phyloP scores from a whole-genome alignment of 208 protist genomes.

The Strigomonas galati region DNA sequence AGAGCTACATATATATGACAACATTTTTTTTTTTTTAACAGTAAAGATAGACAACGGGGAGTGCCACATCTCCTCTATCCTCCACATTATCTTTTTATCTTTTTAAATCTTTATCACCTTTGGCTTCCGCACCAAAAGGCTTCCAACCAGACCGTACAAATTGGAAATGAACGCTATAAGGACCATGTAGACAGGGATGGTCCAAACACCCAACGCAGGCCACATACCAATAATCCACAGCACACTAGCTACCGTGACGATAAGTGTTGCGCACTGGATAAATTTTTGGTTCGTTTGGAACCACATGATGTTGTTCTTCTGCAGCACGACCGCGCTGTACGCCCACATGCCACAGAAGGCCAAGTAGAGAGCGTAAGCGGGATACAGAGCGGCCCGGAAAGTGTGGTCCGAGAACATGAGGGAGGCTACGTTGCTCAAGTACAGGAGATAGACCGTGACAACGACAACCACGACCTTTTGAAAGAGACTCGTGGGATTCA shows the following conservation, averaged over 20 bases:
- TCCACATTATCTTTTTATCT: too few relatives aligned
- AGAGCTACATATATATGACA: background rate
- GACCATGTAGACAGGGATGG: slow-evolving; percentile 40
- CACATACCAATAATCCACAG: slow-evolving; percentile 76
- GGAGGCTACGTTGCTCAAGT: slow-evolving; percentile 36
- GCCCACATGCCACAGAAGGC: slow-evolving; percentile 70
- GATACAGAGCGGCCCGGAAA: slow-evolving; percentile 34
- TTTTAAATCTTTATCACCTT: slow-evolving; percentile 6
- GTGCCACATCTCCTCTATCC: too few relatives aligned
- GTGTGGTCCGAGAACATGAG: slow-evolving; percentile 52
- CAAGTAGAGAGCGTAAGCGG: slow-evolving; percentile 42
- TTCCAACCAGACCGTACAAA: slow-evolving; percentile 21
- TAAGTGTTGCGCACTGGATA: slow-evolving; percentile 38
- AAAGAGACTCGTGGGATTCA: background rate
- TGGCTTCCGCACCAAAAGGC: background rate
- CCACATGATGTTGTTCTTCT: slow-evolving; percentile 56
- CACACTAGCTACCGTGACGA: slow-evolving; percentile 26
- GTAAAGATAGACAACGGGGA: too few relatives aligned
- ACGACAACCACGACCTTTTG: slow-evolving; percentile 5
- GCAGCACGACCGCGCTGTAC: slow-evolving; percentile 51
- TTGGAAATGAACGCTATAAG: slow-evolving; percentile 28
- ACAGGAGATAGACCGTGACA: slow-evolving; percentile 23
- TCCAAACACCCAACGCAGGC: slow-evolving; percentile 56
- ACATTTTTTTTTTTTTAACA: too few relatives aligned
- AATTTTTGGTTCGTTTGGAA: slow-evolving; percentile 55